Conservation (phyloP, 805 yeast species). For the Sugiyamaella floridensis region DNA sequence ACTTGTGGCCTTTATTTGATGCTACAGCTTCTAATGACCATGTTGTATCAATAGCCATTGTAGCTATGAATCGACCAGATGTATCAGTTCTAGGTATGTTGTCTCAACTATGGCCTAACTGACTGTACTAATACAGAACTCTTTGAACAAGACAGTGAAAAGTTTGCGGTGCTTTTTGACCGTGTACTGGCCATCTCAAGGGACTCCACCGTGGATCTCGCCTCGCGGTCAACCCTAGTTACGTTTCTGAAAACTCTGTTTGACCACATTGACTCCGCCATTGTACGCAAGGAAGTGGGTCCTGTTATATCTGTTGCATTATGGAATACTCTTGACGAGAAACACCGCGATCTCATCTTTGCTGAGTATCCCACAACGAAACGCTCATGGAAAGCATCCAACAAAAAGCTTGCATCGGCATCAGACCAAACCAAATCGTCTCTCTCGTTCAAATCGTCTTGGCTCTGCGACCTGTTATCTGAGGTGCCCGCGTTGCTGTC, state of each 20-base stretch:
- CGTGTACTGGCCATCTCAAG: conserved; percentile 23
- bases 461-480: not conserved
- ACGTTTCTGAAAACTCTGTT: conserved; percentile 25
- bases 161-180: conserved; percentile 29
- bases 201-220: conserved; percentile 6
- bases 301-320: conserved; percentile 32
- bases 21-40: conserved; percentile 37
- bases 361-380: conserved; percentile 14
- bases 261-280: conserved; percentile 20
- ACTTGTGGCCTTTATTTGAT: conserved; percentile 39
- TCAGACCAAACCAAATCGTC: not conserved
- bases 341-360: conserved; percentile 18
- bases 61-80: conserved; percentile 1
- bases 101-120: not conserved
- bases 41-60: conserved; percentile 31
- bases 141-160: conserved; percentile 19
- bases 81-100: not conserved
- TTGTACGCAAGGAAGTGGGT: conserved; percentile 22
- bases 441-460: not conserved
- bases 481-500: not conserved
- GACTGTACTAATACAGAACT: not conserved
- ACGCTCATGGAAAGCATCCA: conserved; percentile 22
- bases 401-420: conserved; percentile 14
- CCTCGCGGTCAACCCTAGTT: conserved; percentile 14
- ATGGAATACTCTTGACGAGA: conserved; percentile 29